Evolutionary conservation across 305 asterid genomes (phyloP).

Genomic region (Fraxinus xanthoxyloides): DNA sequence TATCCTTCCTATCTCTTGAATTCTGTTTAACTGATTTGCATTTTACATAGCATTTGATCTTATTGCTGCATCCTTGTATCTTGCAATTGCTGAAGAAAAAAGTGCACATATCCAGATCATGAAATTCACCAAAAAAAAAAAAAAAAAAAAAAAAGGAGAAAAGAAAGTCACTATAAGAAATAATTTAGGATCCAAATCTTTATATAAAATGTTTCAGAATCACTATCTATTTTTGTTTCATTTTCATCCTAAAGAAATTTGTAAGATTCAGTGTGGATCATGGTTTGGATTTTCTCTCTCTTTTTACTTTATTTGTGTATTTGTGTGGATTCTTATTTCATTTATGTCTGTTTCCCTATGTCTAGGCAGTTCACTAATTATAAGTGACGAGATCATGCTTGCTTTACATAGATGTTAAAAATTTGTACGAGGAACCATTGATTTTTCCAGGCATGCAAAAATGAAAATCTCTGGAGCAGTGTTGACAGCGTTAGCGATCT

Average conservation of each 20-base stretch:
- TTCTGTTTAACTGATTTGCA: conserved; percentile 3
- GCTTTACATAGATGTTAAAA: not conserved
- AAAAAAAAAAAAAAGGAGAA: not conserved
- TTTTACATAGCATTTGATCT: not conserved
- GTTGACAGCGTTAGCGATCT: not conserved
- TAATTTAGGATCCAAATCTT: not conserved
- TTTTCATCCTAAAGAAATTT: conserved; percentile 4
- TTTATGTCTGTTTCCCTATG: conserved; percentile 1
- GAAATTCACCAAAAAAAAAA: not conserved
- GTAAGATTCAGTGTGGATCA: not conserved
- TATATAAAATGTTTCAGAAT: conserved; percentile 2
- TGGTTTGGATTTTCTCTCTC: conserved; percentile 1
- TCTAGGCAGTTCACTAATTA: conserved; percentile 4
- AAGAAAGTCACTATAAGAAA: conserved; percentile 8
- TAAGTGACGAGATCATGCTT: not conserved
- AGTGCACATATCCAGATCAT: conserved; percentile 1
- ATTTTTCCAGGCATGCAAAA: not conserved
- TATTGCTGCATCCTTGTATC: conserved; percentile 1
- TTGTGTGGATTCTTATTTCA: not conserved
- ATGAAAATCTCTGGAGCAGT: not conserved
- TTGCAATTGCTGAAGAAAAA: not conserved
- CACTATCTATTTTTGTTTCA: not conserved
- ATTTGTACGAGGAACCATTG: not conserved
- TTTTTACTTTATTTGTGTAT: not conserved
- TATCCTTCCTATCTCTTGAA: conserved; percentile 19